Conservation (phyloP, 805 yeast genomes). For the Starmerella sp. region DNA sequence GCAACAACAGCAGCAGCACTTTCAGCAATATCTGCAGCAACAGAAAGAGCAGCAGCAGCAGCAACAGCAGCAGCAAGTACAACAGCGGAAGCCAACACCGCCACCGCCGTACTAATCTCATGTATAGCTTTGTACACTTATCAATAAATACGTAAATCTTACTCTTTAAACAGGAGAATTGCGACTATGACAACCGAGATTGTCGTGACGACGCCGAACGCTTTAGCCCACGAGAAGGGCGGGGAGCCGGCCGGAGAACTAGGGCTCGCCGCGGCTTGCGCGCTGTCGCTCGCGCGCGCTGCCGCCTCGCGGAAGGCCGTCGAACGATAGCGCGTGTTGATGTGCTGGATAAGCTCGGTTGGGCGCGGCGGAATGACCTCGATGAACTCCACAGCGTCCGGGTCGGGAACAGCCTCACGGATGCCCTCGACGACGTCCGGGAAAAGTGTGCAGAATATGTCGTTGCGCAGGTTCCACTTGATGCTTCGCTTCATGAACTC, state of each 20-base stretch:
- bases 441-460: conserved; percentile 50
- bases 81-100: not conserved
- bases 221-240: not conserved
- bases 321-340: conserved; percentile 9
- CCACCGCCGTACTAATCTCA: conserved; percentile 1
- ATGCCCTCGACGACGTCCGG: conserved; percentile 45
- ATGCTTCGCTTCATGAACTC: conserved; percentile 47
- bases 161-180: not conserved
- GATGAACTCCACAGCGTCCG: conserved; percentile 5
- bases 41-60: not conserved
- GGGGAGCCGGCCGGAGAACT: not conserved
- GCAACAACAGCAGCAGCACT: conserved; percentile 2
- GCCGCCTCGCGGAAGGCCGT: conserved; percentile 12
- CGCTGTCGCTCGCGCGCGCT: conserved; percentile 4
- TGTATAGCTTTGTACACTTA: not conserved
- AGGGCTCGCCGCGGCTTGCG: not conserved
- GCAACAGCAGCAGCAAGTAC: not conserved
- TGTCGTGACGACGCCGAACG: not conserved
- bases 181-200: not conserved
- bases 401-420: conserved; percentile 11
- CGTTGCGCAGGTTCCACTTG: conserved; percentile 41
- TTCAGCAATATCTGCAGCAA: conserved; percentile 5
- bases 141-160: not conserved
- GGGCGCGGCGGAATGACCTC: conserved; percentile 19
- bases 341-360: conserved; percentile 11